Evolutionary conservation across 169 alveolate species (phyloP).

Genomic region (Plasmodium chabaudi): DNA sequence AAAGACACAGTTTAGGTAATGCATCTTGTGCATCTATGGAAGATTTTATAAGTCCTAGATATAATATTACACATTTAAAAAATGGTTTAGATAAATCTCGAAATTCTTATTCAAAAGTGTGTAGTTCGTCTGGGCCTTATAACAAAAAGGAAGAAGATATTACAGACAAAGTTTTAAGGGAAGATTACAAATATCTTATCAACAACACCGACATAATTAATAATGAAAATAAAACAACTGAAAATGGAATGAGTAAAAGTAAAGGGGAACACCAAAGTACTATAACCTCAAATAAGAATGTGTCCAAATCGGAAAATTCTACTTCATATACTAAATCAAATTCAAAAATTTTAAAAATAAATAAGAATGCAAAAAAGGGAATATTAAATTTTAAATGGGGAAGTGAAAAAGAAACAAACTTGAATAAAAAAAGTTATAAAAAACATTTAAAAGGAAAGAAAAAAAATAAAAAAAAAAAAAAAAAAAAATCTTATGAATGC

Average conservation of each 20-base stretch:
- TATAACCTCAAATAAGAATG: constrained; percentile 19
- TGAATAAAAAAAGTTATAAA: background rate
- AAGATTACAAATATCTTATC: constrained; percentile 5
- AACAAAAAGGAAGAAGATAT: constrained; percentile 9
- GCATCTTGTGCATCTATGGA: constrained; percentile 28
- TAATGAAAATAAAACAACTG: constrained; percentile 52
- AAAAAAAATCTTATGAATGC: constrained; percentile 10
- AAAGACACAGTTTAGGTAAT: background rate
- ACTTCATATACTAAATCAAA: background rate
- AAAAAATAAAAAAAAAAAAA: constrained; percentile 2
- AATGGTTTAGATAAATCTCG: background rate
- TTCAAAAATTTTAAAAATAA: background rate
- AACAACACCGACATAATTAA: background rate
- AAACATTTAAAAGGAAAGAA: background rate
- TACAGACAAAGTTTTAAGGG: constrained; percentile 4
- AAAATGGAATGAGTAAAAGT: constrained; percentile 20
- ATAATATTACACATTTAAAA: constrained; percentile 23
- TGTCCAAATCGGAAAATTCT: constrained; percentile 4
- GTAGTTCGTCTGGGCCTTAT: constrained; percentile 16
- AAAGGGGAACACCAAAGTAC: constrained; percentile 9
- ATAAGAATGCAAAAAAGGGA: background rate
- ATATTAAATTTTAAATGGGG: background rate
- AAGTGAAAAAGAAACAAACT: background rate
- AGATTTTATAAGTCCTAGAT: constrained; percentile 33
- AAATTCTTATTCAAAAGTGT: constrained; percentile 10